Evolutionary conservation across 2,329 filamentous ascomycete genomes (phyloP).

Genomic region (Hypoxylon sp.): DNA sequence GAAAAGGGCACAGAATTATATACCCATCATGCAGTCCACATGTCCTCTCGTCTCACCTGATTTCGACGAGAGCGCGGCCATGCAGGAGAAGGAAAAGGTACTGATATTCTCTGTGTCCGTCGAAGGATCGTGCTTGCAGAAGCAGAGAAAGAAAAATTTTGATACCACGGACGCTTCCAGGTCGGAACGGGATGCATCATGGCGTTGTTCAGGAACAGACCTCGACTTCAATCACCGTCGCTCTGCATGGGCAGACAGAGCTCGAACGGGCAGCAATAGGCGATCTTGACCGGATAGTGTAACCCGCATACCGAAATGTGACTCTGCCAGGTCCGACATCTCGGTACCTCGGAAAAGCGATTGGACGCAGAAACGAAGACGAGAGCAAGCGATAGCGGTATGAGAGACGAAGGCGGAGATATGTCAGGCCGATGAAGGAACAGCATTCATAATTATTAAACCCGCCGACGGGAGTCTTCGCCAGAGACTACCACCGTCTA

Average conservation of each 20-base stretch:
- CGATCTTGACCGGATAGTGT: conserved; percentile 20
- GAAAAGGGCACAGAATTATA: conserved; percentile 10
- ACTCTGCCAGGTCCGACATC: conserved; percentile 21
- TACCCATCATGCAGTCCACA: conserved; percentile 16
- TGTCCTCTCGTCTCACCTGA: conserved; percentile 9
- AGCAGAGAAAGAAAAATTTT: neutral
- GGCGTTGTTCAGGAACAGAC: conserved; percentile 17
- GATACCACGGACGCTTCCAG: conserved; percentile 20
- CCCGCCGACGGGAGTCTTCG: neutral
- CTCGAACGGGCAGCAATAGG: conserved; percentile 32
- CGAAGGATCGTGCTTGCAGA: conserved; percentile 20
- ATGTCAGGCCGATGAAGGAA: neutral
- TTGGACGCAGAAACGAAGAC: neutral
- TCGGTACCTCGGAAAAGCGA: conserved; percentile 18
- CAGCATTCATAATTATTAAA: neutral
- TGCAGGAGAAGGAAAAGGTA: conserved; percentile 8
- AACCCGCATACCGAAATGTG: conserved; percentile 28
- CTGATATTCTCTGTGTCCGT: neutral
- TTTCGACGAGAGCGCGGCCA: conserved; percentile 7
- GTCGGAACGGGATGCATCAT: conserved; percentile 24
- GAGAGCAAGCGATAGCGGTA: neutral
- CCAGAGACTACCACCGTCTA: neutral
- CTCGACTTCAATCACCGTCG: conserved; percentile 19
- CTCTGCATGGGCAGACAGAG: conserved; percentile 17
- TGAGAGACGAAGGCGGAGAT: neutral